Evolutionary conservation across 1,284 basidiomycete species (phyloP).

Genomic region (Termitomyces sp.): DNA sequence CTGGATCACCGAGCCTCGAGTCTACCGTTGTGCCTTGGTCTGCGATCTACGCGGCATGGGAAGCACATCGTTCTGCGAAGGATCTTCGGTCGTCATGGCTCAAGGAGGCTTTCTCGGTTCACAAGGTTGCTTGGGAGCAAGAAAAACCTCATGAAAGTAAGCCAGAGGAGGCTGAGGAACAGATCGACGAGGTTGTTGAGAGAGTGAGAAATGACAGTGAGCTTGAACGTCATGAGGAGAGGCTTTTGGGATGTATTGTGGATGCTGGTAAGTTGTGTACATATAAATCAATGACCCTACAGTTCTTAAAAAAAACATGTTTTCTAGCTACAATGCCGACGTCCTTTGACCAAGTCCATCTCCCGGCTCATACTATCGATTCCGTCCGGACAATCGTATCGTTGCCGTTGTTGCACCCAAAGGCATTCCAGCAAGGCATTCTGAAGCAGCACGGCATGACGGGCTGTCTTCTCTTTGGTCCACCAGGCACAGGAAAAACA

Average conservation of each 20-base stretch:
- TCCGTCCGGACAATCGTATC: conserved; percentile 88
- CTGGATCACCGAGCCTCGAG: conserved; percentile 41
- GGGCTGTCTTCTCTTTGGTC: conserved; percentile 85
- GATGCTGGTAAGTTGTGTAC: conserved; percentile 52
- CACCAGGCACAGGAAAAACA: conserved; percentile 90
- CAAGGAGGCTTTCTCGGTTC: conserved; percentile 41
- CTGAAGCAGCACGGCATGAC: conserved; percentile 87
- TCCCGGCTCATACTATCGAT: conserved; percentile 82
- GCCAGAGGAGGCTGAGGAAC: conserved; percentile 32
- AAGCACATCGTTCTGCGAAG: conserved; percentile 42
- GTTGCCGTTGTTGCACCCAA: conserved; percentile 83
- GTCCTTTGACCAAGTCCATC: conserved; percentile 82
- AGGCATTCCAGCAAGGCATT: conserved; percentile 87
- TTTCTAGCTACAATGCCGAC: conserved; percentile 66
- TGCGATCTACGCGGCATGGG: conserved; percentile 60
- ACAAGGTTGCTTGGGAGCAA: conserved; percentile 33
- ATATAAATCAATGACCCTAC: background rate
- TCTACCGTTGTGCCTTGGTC: conserved; percentile 61
- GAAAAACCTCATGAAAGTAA: conserved; percentile 39
- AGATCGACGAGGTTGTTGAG: conserved; percentile 71
- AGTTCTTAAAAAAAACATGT: conserved; percentile 8
- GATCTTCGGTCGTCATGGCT: conserved; percentile 58
- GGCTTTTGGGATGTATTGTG: conserved; percentile 78
- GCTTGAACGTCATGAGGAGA: conserved; percentile 72
- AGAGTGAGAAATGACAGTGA: conserved; percentile 68